Base-by-base conservation (phyloP, 1,284 basidiomycete species). In the Tilletia caries region DNA sequence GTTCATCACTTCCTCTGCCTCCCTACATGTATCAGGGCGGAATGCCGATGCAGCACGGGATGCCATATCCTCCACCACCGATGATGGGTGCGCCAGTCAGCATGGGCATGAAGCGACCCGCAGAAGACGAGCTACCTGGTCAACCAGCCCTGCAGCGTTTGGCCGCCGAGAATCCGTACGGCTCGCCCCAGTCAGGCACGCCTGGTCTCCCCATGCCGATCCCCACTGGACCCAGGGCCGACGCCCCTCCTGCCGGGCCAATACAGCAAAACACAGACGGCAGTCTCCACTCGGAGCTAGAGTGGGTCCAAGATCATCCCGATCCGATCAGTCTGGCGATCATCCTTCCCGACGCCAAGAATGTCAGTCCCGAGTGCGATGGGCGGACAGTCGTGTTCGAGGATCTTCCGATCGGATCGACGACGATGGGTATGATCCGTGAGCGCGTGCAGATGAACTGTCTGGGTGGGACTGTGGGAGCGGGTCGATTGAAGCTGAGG, bases 381-480 rank as follows among this genome's bases (percentile, higher is more conserved):
- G 79, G 79, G 27, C 72, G 73, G 52, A 72, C 72, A 6, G 67
- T 79, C 29, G 66, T 72, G 25, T 76, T 76, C 0, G 71, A 75
- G 23, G 48, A 62, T 27, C 66, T 81, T 6, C 73, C 78, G 13
- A 77, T 75, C 2, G 43, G 25, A 20, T 66, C 68, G n/a, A 64
- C 66, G 13, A 69, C 70, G 13, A 70, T 76, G 25, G 71, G 69
- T 23, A 62, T 44, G 20, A 44, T 83, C 44, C 72, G 81, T 12
- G 79, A 83, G 64, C 76, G 78, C 25, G 72, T 82, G 0, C 76
- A 82, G 32, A 68, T 73, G 34, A 73, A 75, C 48, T 66, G 75
- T 27, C 67, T 83, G n/a, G 68, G 72, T 18, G 73, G 70, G 27
- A 54, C 66, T 18, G 68, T 82, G 13, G 79, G 78, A 3, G 80